Conservation (phyloP, 257 asterid genomes). For the Salvia miltiorrhiza region DNA sequence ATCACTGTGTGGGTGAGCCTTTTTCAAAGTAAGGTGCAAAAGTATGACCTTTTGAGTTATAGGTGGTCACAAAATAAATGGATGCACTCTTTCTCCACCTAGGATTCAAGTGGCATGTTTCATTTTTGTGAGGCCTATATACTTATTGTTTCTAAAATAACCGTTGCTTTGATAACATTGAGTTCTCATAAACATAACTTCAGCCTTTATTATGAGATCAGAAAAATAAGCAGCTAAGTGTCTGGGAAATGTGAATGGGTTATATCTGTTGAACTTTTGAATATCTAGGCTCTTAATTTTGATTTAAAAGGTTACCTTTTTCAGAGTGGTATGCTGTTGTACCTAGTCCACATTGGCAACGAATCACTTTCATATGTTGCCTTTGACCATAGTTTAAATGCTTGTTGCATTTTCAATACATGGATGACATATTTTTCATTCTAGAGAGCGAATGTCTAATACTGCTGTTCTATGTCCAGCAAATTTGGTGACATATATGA, state of each 20-base stretch:
- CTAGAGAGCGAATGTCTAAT: slow-evolving; percentile 23
- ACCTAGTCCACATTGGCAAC: background rate
- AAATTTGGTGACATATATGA: slow-evolving; percentile 89
- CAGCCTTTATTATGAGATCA: background rate
- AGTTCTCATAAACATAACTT: background rate
- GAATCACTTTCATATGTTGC: background rate
- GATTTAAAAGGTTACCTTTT: background rate
- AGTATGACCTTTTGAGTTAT: background rate
- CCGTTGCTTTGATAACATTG: background rate
- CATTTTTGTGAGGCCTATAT: background rate
- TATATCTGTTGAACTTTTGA: background rate
- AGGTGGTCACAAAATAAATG: background rate
- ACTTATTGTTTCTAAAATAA: background rate
- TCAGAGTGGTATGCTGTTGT: background rate
- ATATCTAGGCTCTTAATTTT: background rate
- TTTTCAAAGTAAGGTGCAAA: background rate
- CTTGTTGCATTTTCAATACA: slow-evolving; percentile 2
- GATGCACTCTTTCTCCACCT: background rate
- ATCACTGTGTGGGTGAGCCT: background rate
- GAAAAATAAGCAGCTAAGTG: slow-evolving; percentile 2
- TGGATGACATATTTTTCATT: slow-evolving; percentile 11
- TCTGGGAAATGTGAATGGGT: background rate
- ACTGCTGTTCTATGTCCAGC: slow-evolving; percentile 48
- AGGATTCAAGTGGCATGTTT: background rate
- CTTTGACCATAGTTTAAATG: slow-evolving; percentile 7